Evolutionary conservation across 2,329 filamentous ascomycete genomes (phyloP).

Genomic region (Ascochyta clinopodiicola): DNA sequence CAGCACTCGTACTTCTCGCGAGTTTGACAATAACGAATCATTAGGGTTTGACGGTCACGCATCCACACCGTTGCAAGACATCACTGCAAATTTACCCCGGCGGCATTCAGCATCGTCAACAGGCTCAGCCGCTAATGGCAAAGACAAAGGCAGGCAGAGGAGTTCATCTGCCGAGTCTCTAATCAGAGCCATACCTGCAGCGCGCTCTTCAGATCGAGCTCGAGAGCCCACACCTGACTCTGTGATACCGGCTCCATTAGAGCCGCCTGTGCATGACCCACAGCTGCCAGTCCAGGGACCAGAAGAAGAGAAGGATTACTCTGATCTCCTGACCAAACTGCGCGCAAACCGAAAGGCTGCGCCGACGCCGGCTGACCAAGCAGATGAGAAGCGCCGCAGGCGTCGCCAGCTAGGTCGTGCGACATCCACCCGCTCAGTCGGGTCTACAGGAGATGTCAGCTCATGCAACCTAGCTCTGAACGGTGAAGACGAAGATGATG

Average conservation of each 20-base stretch:
- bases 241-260: constrained; percentile 26
- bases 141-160: constrained; percentile 21
- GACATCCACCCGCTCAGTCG: constrained; percentile 38
- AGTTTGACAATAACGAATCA: constrained; percentile 21
- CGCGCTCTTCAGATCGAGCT: constrained; percentile 15
- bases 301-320: constrained; percentile 40
- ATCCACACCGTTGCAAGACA: constrained; percentile 39
- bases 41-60: constrained; percentile 30
- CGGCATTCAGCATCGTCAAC: constrained; percentile 39
- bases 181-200: constrained; percentile 26
- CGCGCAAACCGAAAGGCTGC: constrained; percentile 40
- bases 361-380: constrained; percentile 26
- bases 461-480: constrained; percentile 27
- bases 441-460: constrained; percentile 34
- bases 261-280: constrained; percentile 22
- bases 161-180: constrained; percentile 32
- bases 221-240: constrained; percentile 36
- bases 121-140: constrained; percentile 16
- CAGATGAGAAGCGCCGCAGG: constrained; percentile 28
- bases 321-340: constrained; percentile 38
- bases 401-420: constrained; percentile 42
- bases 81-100: constrained; percentile 40
- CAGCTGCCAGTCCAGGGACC: constrained; percentile 19
- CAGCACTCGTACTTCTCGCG: constrained; percentile 11
- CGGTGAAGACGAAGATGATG: constrained; percentile 28